A percentile compares a stretch with the other conserved stretches of the same genome.
Conservation (phyloP, 345 rosid genomes). For the Dovyalis caffra region DNA sequence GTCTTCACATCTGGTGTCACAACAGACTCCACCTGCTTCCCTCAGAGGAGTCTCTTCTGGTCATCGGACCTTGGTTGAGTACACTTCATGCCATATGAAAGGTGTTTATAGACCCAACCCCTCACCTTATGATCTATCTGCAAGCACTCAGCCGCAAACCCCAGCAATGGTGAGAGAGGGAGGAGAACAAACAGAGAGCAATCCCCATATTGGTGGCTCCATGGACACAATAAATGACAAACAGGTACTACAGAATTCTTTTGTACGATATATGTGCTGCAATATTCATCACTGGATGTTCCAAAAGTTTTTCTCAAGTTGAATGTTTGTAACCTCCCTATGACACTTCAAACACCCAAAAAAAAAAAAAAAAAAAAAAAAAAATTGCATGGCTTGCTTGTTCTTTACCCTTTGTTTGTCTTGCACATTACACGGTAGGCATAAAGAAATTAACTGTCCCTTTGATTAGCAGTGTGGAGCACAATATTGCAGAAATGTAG, state of each 20-base stretch:
- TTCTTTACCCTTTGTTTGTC: not conserved
- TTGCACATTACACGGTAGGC: not conserved
- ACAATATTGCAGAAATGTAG: not conserved
- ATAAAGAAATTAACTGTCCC: not conserved
- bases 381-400: not conserved
- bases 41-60: slow-evolving; percentile 61
- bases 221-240: slow-evolving; percentile 50
- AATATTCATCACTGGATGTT: slow-evolving; percentile 6
- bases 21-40: slow-evolving; percentile 58
- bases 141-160: slow-evolving; percentile 45
- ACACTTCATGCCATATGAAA: slow-evolving; percentile 67
- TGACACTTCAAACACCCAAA: slow-evolving; percentile 5
- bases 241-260: slow-evolving; percentile 49
- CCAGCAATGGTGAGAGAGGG: slow-evolving; percentile 55
- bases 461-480: not conserved
- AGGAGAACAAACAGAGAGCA: slow-evolving; percentile 49
- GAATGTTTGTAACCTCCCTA: slow-evolving; percentile 2
- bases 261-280: not conserved
- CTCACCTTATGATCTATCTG: slow-evolving; percentile 59
- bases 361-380: not conserved
- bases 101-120: slow-evolving; percentile 69
- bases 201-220: slow-evolving; percentile 48
- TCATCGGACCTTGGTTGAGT: slow-evolving; percentile 57
- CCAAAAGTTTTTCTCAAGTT: slow-evolving; percentile 9
- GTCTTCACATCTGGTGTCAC: slow-evolving; percentile 64